These are phyloP conservation scores for Curvularia verruculosa DNA, from an alignment of 2,329 filamentous ascomycete genomes.

Conservation along the genomic window DNA sequence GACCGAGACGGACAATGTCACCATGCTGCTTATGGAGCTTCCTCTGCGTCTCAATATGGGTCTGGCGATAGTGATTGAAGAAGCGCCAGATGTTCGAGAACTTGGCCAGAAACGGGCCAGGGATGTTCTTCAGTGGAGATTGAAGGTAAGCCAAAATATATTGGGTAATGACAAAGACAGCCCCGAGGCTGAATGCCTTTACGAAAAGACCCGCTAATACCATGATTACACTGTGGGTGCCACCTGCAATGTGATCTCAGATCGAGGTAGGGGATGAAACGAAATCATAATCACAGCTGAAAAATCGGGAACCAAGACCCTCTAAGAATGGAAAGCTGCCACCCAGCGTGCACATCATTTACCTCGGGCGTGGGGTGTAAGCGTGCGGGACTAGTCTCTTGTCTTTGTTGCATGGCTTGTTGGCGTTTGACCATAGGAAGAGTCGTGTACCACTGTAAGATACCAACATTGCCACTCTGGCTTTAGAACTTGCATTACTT, in stretches of 20 bases:
- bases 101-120: constrained; percentile 42
- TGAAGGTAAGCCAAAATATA: constrained; percentile 32
- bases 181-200: constrained; percentile 21
- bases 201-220: constrained; percentile 20
- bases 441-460: neutral
- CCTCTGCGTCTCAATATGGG: constrained; percentile 40
- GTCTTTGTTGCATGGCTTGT: constrained; percentile 1
- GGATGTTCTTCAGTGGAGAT: constrained; percentile 41
- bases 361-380: neutral
- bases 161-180: constrained; percentile 23
- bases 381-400: neutral
- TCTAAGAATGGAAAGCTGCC: neutral
- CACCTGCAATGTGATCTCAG: constrained; percentile 10
- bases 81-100: constrained; percentile 44
- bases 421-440: neutral
- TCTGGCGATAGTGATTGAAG: constrained; percentile 35
- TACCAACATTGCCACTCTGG: neutral
- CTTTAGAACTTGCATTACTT: constrained; percentile 1
- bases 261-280: constrained; percentile 1
- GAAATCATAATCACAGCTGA: neutral
- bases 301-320: neutral
- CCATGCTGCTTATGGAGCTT: constrained; percentile 40
- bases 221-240: constrained; percentile 14
- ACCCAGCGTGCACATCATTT: neutral
- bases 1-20: constrained; percentile 38